These are phyloP conservation scores for Graphilbum ipis-grandicollis DNA, from an alignment of 2,329 filamentous ascomycete genomes.

Conservation along the genomic window DNA sequence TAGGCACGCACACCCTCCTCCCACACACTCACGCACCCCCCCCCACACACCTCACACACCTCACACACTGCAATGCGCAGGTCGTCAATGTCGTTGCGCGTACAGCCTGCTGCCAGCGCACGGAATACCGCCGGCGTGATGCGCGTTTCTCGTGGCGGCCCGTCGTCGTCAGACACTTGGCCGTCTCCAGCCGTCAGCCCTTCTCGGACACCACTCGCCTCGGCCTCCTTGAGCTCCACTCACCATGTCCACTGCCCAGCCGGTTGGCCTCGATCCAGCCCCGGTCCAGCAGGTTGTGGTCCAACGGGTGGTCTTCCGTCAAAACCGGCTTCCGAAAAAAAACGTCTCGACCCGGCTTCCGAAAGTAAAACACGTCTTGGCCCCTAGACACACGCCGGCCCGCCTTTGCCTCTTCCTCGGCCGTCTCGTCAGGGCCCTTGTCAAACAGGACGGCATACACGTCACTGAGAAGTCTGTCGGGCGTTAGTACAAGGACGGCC, in stretches of 20 bases:
- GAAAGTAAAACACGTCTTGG: slow-evolving; percentile 5
- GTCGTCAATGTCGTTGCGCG: slow-evolving; percentile 2
- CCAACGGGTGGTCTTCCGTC: slow-evolving; percentile 1
- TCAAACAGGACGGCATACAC: slow-evolving; percentile 2
- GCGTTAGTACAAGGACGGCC: background rate
- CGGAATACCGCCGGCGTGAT: slow-evolving; percentile 8
- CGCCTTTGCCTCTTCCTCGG: no score
- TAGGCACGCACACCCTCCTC: no score
- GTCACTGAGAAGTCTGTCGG: slow-evolving; percentile 5
- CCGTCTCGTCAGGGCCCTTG: no score
- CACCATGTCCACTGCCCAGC: background rate
- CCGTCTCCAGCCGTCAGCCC: slow-evolving; percentile 5
- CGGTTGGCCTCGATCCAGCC: slow-evolving; percentile 7
- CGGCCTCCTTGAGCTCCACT: no score
- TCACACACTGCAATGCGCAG: background rate
- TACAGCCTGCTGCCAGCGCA: slow-evolving; percentile 7
- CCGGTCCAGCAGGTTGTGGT: slow-evolving; percentile 1
- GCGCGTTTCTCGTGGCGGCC: slow-evolving; percentile 14
- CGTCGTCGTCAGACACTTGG: slow-evolving; percentile 23
- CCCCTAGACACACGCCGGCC: no score
- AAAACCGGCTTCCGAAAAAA: background rate
- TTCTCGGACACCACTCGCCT: background rate
- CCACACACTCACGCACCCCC: background rate
- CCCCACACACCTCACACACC: background rate
- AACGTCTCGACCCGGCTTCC: background rate